phyloP scores from a whole-genome alignment of 768 basidiomycete genomes.

The Lactifluus volemus region DNA sequence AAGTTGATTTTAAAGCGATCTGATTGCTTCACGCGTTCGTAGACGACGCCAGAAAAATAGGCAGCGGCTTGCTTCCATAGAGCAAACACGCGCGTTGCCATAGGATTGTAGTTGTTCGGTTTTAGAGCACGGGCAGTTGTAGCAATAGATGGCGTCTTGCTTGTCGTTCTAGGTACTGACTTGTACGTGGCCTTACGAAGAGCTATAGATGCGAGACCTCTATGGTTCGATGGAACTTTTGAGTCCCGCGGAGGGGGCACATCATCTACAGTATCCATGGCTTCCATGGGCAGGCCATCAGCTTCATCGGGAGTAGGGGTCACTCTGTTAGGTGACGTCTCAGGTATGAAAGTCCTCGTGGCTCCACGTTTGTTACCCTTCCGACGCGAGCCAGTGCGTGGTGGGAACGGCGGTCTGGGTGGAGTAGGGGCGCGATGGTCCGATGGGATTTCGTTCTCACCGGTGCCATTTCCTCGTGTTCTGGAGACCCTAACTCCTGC shows the following conservation, averaged over 20 bases:
- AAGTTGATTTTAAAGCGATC: constrained; percentile 47
- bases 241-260: constrained; percentile 8
- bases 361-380: neutral
- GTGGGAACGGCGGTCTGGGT: constrained; percentile 10
- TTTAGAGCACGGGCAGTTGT: constrained; percentile 17
- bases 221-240: constrained; percentile 36
- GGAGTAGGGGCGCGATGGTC: constrained; percentile 24
- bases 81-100: constrained; percentile 58
- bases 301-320: constrained; percentile 31
- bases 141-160: constrained; percentile 22
- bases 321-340: constrained; percentile 2
- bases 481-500: neutral
- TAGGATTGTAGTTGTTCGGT: constrained; percentile 17
- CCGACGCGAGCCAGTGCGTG: neutral
- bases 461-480: neutral
- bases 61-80: constrained; percentile 52
- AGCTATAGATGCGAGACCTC: constrained; percentile 27
- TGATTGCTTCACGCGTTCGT: constrained; percentile 26
- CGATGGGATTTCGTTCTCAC: constrained; percentile 33
- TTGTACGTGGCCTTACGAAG: constrained; percentile 24
- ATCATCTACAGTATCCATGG: constrained; percentile 24
- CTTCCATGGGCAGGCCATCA: constrained; percentile 33
- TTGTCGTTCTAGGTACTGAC: constrained; percentile 16
- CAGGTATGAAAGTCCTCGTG: neutral
- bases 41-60: constrained; percentile 54